phyloP scores from a whole-genome alignment of 2,329 filamentous ascomycete species.

The Aspergillus hortae region DNA sequence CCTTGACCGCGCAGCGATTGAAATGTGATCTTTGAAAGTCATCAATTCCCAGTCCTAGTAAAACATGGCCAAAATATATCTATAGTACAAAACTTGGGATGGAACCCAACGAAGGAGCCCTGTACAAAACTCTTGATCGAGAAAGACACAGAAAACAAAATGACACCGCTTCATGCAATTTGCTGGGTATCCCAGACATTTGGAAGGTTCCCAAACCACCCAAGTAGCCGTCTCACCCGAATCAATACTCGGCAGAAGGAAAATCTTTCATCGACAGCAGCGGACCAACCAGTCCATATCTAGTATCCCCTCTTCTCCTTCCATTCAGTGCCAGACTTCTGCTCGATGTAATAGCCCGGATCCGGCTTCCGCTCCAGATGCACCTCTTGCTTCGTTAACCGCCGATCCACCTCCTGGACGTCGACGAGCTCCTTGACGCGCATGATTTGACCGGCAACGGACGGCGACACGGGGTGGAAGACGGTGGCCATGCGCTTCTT shows the following conservation, averaged over 20 bases:
- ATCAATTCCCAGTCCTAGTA: conserved; percentile 4
- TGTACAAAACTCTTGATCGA: background rate
- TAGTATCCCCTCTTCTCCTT: conserved; percentile 9
- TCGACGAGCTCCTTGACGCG: conserved; percentile 88
- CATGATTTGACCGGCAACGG: conserved; percentile 86
- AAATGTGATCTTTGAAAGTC: background rate
- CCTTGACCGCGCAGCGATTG: background rate
- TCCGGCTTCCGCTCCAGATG: conserved; percentile 70
- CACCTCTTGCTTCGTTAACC: conserved; percentile 65
- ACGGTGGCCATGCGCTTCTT: conserved; percentile 81
- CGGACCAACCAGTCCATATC: background rate
- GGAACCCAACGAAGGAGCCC: background rate
- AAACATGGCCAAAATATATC: conserved; percentile 9
- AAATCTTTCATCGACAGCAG: background rate
- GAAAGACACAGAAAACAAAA: background rate
- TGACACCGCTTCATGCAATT: conserved; percentile 19
- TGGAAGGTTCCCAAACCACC: no score
- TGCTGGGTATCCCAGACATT: background rate
- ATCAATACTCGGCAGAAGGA: background rate
- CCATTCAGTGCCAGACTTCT: conserved; percentile 29
- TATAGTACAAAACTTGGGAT: conserved; percentile 10
- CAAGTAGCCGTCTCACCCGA: no score
- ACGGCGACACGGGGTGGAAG: conserved; percentile 78
- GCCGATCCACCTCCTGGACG: conserved; percentile 70
- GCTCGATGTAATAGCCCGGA: conserved; percentile 77